Evolutionary conservation across 129 eudicot genomes (phyloP).

Genomic region (Calendula officinalis): DNA sequence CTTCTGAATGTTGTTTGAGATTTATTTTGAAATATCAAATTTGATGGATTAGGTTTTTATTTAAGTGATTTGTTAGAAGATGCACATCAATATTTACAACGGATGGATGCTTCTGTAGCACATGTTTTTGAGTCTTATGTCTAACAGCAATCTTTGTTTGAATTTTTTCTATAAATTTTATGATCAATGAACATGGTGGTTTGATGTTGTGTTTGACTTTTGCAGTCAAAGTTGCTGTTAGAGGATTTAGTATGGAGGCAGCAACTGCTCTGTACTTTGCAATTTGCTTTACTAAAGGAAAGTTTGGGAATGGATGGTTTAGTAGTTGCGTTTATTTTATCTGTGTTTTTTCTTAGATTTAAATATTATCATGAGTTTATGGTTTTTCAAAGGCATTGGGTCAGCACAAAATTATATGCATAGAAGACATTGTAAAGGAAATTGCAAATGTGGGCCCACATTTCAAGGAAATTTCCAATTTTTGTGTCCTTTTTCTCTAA

Average conservation of each 20-base stretch:
- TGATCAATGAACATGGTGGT: neutral
- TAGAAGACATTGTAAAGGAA: conserved; percentile 79
- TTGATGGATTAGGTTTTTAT: conserved; percentile 60
- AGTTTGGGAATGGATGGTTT: conserved; percentile 47
- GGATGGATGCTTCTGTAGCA: conserved; percentile 80
- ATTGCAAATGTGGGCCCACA: conserved; percentile 62
- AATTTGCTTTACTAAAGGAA: conserved; percentile 62
- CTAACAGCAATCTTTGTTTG: conserved; percentile 46
- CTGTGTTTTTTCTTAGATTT: neutral
- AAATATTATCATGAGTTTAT: neutral
- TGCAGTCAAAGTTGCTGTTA: conserved; percentile 77
- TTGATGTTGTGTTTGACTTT: conserved; percentile 2
- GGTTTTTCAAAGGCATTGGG: conserved; percentile 47
- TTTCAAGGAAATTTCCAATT: conserved; percentile 55
- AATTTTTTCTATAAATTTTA: neutral
- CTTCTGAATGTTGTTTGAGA: neutral
- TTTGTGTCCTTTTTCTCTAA: conserved; percentile 62
- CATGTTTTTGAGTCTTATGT: conserved; percentile 72
- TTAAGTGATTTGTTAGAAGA: conserved; percentile 73
- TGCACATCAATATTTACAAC: conserved; percentile 64
- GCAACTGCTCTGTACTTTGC: conserved; percentile 81
- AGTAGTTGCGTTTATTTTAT: neutral
- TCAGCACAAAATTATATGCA: conserved; percentile 56
- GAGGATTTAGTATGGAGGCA: conserved; percentile 96
- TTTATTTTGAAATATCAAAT: neutral